Evolutionary conservation across 2,329 filamentous ascomycete species (phyloP).

Genomic region (Colletotrichum sp.): DNA sequence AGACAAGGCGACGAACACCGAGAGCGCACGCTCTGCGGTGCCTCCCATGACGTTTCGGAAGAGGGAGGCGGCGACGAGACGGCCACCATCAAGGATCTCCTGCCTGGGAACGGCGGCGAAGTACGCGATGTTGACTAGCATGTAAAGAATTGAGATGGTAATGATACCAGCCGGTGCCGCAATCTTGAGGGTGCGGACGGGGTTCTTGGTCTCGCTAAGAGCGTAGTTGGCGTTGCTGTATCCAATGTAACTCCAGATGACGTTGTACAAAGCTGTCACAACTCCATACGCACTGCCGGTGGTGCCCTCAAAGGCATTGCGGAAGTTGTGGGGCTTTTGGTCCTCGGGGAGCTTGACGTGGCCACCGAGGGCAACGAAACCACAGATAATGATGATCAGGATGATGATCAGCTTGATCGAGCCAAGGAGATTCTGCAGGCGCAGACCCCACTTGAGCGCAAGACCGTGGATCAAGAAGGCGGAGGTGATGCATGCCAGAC

Average conservation of each 20-base stretch:
- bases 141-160: slow-evolving; percentile 65
- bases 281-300: slow-evolving; percentile 70
- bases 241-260: slow-evolving; percentile 74
- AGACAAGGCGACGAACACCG: slow-evolving; percentile 70
- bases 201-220: slow-evolving; percentile 69
- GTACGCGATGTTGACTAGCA: slow-evolving; percentile 71
- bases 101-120: slow-evolving; percentile 62
- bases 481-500: slow-evolving; percentile 68
- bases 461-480: slow-evolving; percentile 71
- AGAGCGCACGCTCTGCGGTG: slow-evolving; percentile 62
- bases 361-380: slow-evolving; percentile 66
- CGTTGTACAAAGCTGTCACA: slow-evolving; percentile 74
- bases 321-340: slow-evolving; percentile 65
- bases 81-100: slow-evolving; percentile 56
- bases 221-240: slow-evolving; percentile 74
- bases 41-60: slow-evolving; percentile 62
- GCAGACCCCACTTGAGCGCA: slow-evolving; percentile 69
- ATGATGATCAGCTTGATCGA: slow-evolving; percentile 70
- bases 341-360: slow-evolving; percentile 57
- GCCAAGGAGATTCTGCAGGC: slow-evolving; percentile 70
- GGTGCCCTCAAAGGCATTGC: slow-evolving; percentile 68
- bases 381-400: slow-evolving; percentile 67
- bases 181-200: slow-evolving; percentile 67
- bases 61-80: slow-evolving; percentile 58
- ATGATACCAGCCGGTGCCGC: slow-evolving; percentile 67